A percentile compares a stretch with the other conserved stretches of the same genome.
These are phyloP conservation scores for Erythrobasidium yunnanense DNA, from an alignment of 768 basidiomycete genomes.

Conservation along the genomic window DNA sequence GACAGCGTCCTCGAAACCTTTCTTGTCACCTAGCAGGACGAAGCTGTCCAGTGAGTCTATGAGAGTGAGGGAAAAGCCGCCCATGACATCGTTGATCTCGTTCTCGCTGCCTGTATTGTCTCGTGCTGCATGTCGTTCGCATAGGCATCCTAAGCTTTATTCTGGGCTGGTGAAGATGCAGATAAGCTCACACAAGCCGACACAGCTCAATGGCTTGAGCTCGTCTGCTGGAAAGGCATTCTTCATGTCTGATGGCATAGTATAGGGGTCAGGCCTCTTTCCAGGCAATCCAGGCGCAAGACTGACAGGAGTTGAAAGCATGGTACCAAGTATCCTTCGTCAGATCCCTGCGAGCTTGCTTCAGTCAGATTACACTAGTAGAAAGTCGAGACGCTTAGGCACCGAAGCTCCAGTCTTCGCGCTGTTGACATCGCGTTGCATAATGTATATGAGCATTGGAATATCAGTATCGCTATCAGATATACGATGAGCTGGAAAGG, in stretches of 20 bases:
- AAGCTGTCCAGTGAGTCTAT: conserved; percentile 67
- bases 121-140: conserved; percentile 28
- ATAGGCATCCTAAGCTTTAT: conserved; percentile 2
- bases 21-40: conserved; percentile 64
- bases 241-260: conserved; percentile 27
- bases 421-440: conserved; percentile 17
- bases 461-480: too few species aligned
- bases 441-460: too few species aligned
- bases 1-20: conserved; percentile 74
- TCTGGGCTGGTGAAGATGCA: conserved; percentile 21
- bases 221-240: conserved; percentile 42
- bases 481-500: not conserved
- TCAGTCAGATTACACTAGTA: not conserved
- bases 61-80: conserved; percentile 53
- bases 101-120: conserved; percentile 51
- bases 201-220: conserved; percentile 81
- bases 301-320: conserved; percentile 28
- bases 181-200: conserved; percentile 55
- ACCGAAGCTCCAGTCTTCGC: conserved; percentile 7
- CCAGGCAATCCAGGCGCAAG: not conserved
- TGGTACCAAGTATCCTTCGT: conserved; percentile 21
- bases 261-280: not conserved
- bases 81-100: conserved; percentile 80
- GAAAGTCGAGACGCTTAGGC: not conserved
- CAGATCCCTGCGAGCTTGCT: not conserved